Evolutionary conservation across 176 grass and related monocot species (phyloP).

Genomic region (Cocos nucifera): DNA sequence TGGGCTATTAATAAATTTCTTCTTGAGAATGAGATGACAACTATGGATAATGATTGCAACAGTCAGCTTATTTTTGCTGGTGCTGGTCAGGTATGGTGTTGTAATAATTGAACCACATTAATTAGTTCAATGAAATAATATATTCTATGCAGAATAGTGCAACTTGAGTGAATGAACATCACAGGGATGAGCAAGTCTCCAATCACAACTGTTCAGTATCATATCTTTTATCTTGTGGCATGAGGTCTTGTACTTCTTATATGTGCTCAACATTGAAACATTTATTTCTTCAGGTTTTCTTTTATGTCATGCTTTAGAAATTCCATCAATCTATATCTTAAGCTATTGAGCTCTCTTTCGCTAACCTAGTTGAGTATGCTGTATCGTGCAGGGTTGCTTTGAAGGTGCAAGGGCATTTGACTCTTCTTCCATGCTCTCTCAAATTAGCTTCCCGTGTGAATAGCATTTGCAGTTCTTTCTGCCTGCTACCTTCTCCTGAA

Average conservation of each 20-base stretch:
- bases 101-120: no score
- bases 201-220: slow-evolving; percentile 48
- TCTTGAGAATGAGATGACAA: slow-evolving; percentile 84
- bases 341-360: no score
- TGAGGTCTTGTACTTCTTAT: slow-evolving; percentile 75
- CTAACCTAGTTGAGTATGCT: slow-evolving; percentile 12
- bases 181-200: slow-evolving; percentile 79
- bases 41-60: slow-evolving; percentile 79
- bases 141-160: neutral
- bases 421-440: slow-evolving; percentile 54
- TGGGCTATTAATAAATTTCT: slow-evolving; percentile 79
- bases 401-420: slow-evolving; percentile 70
- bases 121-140: no score
- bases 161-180: slow-evolving; percentile 17
- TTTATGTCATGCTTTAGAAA: no score
- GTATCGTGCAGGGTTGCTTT: slow-evolving; percentile 46
- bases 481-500: slow-evolving; percentile 90
- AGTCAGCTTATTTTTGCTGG: slow-evolving; percentile 87
- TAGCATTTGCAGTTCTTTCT: slow-evolving; percentile 72
- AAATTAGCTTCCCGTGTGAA: slow-evolving; percentile 53
- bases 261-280: slow-evolving; percentile 84
- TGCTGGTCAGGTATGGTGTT: slow-evolving; percentile 53
- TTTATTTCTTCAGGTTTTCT: slow-evolving; percentile 76
- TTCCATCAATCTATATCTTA: no score
- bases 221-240: slow-evolving; percentile 82